These are phyloP conservation scores for Lunasporangiospora selenospora DNA, from an alignment of 192 early-diverging fungal genomes.

Conservation along the genomic window DNA sequence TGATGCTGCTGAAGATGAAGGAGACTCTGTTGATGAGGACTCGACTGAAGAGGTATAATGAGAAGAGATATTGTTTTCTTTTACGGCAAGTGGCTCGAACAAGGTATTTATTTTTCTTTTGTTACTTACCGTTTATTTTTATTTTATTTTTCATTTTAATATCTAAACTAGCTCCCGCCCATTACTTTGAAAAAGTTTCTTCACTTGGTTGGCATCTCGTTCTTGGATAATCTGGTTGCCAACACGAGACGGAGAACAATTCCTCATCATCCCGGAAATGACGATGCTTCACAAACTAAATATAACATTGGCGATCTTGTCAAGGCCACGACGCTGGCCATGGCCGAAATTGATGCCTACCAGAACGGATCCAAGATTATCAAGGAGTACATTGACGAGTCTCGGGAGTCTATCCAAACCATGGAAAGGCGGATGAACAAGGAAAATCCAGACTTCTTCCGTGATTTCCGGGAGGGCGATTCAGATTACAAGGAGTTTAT, in stretches of 20 bases:
- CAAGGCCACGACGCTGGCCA: constrained; percentile 16
- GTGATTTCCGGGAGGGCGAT: constrained; percentile 32
- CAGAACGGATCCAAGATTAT: constrained; percentile 20
- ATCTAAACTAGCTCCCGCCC: constrained; percentile 17
- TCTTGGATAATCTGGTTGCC: constrained; percentile 33
- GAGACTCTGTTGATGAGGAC: no score
- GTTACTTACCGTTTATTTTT: neutral
- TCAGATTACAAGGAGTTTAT: constrained; percentile 32
- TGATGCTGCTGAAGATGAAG: no score
- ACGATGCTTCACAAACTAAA: constrained; percentile 4
- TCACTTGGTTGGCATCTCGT: constrained; percentile 27
- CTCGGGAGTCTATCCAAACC: constrained; percentile 10
- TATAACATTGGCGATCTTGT: constrained; percentile 28
- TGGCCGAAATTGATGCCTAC: constrained; percentile 18
- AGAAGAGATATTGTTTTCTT: no score
- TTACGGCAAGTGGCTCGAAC: no score
- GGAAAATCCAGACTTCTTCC: constrained; percentile 34
- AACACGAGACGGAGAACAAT: constrained; percentile 37
- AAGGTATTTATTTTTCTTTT: no score
- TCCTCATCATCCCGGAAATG: neutral
- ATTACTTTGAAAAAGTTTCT: constrained; percentile 33
- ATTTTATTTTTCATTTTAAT: neutral
- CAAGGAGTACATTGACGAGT: constrained; percentile 33
- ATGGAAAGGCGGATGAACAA: constrained; percentile 22
- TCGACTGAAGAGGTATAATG: no score